These are phyloP conservation scores for Nicotiana benthamiana DNA, from an alignment of 257 asterid genomes.

Conservation along the genomic window DNA sequence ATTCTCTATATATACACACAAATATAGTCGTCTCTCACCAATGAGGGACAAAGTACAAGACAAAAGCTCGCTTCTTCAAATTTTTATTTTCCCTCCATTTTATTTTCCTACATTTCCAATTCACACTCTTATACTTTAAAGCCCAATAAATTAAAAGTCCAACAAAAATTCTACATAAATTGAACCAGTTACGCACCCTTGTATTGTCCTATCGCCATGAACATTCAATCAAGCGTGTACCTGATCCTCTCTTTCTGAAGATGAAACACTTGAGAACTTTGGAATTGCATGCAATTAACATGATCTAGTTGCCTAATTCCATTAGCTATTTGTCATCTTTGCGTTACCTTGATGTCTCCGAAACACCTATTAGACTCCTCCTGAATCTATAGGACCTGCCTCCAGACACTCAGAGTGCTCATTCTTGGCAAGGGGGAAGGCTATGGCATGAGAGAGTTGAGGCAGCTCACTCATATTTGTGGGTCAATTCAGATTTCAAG, in stretches of 20 bases:
- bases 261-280: slow-evolving; percentile 17
- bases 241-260: not conserved
- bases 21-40: no score
- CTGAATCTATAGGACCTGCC: slow-evolving; percentile 23
- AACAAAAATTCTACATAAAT: not conserved
- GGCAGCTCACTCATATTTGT: slow-evolving; percentile 30
- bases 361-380: slow-evolving; percentile 24
- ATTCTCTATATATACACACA: no score
- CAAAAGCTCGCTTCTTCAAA: no score
- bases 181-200: not conserved
- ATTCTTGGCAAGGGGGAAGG: slow-evolving; percentile 33
- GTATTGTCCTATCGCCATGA: not conserved
- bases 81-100: no score
- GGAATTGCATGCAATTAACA: slow-evolving; percentile 30
- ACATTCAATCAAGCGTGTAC: not conserved
- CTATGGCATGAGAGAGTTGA: slow-evolving; percentile 26
- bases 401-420: slow-evolving; percentile 37
- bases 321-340: slow-evolving; percentile 24
- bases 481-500: slow-evolving; percentile 35
- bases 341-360: slow-evolving; percentile 30
- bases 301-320: slow-evolving; percentile 33
- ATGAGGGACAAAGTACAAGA: no score
- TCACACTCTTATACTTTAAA: no score
- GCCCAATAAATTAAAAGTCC: no score
- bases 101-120: no score